These are phyloP conservation scores for Plasmopara muralis DNA, from an alignment of 352 stramenopile genomes.

Conservation along the genomic window DNA sequence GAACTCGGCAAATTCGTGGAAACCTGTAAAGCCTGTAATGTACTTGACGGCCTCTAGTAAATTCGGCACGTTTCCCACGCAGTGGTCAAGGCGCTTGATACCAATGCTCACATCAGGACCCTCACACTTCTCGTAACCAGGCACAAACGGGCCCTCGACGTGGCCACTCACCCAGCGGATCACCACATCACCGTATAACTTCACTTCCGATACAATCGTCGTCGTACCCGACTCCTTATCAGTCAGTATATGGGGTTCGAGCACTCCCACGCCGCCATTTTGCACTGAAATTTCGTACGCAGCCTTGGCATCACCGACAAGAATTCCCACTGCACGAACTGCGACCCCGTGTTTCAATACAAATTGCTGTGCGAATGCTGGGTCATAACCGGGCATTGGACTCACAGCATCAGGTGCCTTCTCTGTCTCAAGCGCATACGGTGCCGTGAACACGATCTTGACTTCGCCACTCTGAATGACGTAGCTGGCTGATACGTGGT, in stretches of 20 bases:
- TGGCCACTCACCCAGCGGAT: slow-evolving; percentile 79
- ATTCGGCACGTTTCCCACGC: slow-evolving; percentile 88
- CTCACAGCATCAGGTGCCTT: slow-evolving; percentile 43
- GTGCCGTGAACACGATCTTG: slow-evolving; percentile 84
- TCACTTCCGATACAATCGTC: slow-evolving; percentile 68
- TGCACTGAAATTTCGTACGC: slow-evolving; percentile 78
- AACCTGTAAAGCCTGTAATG: slow-evolving; percentile 73
- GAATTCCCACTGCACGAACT: slow-evolving; percentile 73
- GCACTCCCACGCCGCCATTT: slow-evolving; percentile 57
- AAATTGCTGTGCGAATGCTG: slow-evolving; percentile 67
- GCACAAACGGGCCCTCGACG: slow-evolving; percentile 67
- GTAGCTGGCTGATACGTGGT: slow-evolving; percentile 82
- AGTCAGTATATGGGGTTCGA: slow-evolving; percentile 46
- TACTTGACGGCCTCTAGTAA: slow-evolving; percentile 80
- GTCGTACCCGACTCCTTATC: slow-evolving; percentile 55
- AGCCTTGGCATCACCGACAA: slow-evolving; percentile 62
- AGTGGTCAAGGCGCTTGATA: slow-evolving; percentile 85
- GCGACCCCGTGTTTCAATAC: slow-evolving; percentile 75
- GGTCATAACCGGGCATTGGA: slow-evolving; percentile 59
- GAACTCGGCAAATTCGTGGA: slow-evolving; percentile 94
- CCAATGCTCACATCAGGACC: slow-evolving; percentile 55
- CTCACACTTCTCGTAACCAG: slow-evolving; percentile 63
- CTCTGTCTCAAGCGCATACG: slow-evolving; percentile 70
- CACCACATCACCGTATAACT: slow-evolving; percentile 86
- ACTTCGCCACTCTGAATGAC: slow-evolving; percentile 76